phyloP scores from a whole-genome alignment of 495 filamentous ascomycete species.

The Bacidia rubella region DNA sequence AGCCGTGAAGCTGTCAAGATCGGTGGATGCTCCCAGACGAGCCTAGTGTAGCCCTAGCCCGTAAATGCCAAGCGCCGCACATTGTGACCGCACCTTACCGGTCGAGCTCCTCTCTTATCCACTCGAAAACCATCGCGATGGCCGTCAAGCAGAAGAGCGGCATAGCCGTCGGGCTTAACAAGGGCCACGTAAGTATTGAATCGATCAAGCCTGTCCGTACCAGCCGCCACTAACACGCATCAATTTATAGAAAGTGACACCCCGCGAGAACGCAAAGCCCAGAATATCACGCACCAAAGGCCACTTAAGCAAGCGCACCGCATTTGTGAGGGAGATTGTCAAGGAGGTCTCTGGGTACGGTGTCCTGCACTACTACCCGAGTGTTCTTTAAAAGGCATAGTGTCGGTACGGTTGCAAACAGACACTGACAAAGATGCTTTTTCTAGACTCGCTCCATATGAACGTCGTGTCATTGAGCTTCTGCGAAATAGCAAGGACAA shows the following conservation, averaged over 20 bases:
- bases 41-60: not conserved
- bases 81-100: not conserved
- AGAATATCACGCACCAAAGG: constrained; percentile 84
- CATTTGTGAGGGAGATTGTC: constrained; percentile 86
- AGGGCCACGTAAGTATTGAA: constrained; percentile 74
- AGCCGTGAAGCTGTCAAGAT: no score
- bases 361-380: no score
- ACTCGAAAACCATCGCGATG: constrained; percentile 24
- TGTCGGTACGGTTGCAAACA: not conserved
- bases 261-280: constrained; percentile 60
- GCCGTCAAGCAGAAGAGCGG: constrained; percentile 52
- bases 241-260: constrained; percentile 66
- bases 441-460: constrained; percentile 79
- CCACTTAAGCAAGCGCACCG: constrained; percentile 78
- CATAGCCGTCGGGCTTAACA: constrained; percentile 72
- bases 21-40: no score
- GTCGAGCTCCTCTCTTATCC: not conserved
- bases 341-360: constrained; percentile 85
- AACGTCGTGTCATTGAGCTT: constrained; percentile 96
- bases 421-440: not conserved
- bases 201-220: constrained; percentile 2
- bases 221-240: constrained; percentile 5
- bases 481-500: constrained; percentile 98
- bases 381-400: not conserved
- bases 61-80: not conserved